phyloP scores from a whole-genome alignment of 441 rosid species.

The Mallotus repandus region DNA sequence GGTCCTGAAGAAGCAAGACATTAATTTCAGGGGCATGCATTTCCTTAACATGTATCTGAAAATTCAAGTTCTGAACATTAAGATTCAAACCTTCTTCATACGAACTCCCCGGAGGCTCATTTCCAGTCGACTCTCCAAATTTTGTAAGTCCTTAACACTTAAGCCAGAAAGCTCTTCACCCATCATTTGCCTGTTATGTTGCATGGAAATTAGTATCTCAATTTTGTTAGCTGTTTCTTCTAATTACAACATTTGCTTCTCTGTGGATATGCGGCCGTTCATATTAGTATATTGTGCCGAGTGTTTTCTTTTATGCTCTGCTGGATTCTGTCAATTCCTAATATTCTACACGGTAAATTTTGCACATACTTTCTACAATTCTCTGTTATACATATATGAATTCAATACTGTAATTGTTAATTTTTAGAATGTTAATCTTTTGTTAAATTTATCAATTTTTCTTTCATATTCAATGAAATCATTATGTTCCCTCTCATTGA shows the following conservation, averaged over 20 bases:
- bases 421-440: neutral
- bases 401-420: neutral
- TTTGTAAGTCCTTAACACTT: constrained; percentile 59
- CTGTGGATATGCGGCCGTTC: neutral
- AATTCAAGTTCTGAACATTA: constrained; percentile 3
- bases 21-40: constrained; percentile 17
- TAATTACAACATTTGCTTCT: neutral
- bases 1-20: constrained; percentile 49
- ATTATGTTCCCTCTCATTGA: neutral
- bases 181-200: constrained; percentile 80
- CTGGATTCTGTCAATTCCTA: neutral
- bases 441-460: neutral
- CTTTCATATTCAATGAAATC: neutral
- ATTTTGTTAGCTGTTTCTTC: constrained; percentile 7
- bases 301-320: neutral
- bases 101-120: constrained; percentile 64
- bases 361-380: neutral
- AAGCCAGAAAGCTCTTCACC: constrained; percentile 88
- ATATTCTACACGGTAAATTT: neutral
- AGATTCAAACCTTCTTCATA: constrained; percentile 49
- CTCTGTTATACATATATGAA: neutral
- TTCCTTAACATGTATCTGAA: constrained; percentile 13
- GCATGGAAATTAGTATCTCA: constrained; percentile 12
- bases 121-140: constrained; percentile 64
- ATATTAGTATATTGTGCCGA: neutral